Conservation (phyloP, 805 yeast species). For the Cyberlindnera euphorbiae region DNA sequence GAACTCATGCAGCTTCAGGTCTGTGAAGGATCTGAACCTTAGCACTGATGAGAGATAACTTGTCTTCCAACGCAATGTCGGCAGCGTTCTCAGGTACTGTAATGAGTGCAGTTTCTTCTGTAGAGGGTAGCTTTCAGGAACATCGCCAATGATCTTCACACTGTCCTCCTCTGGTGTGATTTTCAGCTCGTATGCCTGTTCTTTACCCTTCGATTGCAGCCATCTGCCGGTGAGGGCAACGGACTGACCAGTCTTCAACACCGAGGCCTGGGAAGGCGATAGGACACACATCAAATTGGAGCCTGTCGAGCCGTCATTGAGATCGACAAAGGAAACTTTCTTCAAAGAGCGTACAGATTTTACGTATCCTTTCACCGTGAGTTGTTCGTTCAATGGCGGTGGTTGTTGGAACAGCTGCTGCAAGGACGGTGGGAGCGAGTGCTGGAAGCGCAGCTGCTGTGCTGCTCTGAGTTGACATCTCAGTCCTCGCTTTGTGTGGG, state of each 20-base stretch:
- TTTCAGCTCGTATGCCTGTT: constrained; percentile 49
- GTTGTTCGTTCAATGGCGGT: constrained; percentile 27
- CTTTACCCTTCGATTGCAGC: constrained; percentile 43
- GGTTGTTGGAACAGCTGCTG: constrained; percentile 18
- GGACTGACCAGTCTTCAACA: constrained; percentile 43
- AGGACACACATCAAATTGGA: constrained; percentile 53
- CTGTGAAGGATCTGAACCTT: constrained; percentile 68
- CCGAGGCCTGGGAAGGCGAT: constrained; percentile 30
- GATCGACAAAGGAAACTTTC: constrained; percentile 72
- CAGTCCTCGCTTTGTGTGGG: too few species aligned
- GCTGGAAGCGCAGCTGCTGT: constrained; percentile 1
- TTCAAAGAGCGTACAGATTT: constrained; percentile 68
- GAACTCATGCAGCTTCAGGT: constrained; percentile 46
- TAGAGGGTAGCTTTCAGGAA: constrained; percentile 65
- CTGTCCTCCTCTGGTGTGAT: constrained; percentile 27
- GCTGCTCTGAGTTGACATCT: not conserved
- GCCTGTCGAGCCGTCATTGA: constrained; percentile 71
- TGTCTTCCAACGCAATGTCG: constrained; percentile 75
- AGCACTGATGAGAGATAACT: constrained; percentile 58
- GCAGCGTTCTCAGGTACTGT: constrained; percentile 65
- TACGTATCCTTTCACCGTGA: constrained; percentile 68
- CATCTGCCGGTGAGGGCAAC: constrained; percentile 41
- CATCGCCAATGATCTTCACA: constrained; percentile 54
- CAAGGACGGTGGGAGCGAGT: constrained; percentile 10
- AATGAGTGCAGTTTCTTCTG: constrained; percentile 73